A percentile compares a stretch with the other conserved stretches of the same genome.
phyloP scores from a whole-genome alignment of 805 yeast genomes.

The Wickerhamomyces queroliae region DNA sequence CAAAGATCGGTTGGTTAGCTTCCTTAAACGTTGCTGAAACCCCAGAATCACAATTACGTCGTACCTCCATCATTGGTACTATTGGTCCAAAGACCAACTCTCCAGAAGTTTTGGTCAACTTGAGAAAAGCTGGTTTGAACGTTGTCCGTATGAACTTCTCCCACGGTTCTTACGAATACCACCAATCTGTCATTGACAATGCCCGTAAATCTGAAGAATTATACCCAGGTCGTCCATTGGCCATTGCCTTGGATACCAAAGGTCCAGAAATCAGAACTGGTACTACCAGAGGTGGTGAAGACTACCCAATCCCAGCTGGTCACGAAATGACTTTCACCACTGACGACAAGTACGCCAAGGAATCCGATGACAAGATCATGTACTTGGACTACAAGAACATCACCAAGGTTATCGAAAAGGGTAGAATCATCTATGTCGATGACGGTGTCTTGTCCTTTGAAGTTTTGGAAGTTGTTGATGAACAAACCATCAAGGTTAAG shows the following conservation, averaged over 20 bases:
- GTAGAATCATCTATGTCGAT: conserved; percentile 90
- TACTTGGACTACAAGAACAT: conserved; percentile 93
- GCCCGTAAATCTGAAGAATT: conserved; percentile 89
- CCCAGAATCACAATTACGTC: conserved; percentile 39
- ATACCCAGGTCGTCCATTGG: conserved; percentile 94
- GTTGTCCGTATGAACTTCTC: conserved; percentile 99
- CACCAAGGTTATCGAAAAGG: conserved; percentile 84
- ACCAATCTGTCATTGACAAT: conserved; percentile 93
- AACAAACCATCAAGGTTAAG: conserved; percentile 73
- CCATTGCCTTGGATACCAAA: conserved; percentile 97
- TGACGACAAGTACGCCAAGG: conserved; percentile 67
- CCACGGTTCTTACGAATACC: conserved; percentile 97
- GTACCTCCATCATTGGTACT: conserved; percentile 96
- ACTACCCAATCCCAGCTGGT: conserved; percentile 76
- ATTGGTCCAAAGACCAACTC: conserved; percentile 97
- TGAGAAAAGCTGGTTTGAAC: conserved; percentile 96
- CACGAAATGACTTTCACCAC: conserved; percentile 94
- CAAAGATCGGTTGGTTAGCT: conserved; percentile 24
- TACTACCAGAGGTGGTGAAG: conserved; percentile 73
- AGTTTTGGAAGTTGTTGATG: conserved; percentile 80
- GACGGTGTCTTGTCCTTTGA: conserved; percentile 97
- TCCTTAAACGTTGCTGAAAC: conserved; percentile 20
- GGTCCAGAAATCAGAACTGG: conserved; percentile 99
- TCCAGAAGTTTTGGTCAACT: conserved; percentile 74
- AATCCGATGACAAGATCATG: conserved; percentile 77